Conservation (phyloP, 1,284 basidiomycete genomes). For the Coriolopsis trogii region DNA sequence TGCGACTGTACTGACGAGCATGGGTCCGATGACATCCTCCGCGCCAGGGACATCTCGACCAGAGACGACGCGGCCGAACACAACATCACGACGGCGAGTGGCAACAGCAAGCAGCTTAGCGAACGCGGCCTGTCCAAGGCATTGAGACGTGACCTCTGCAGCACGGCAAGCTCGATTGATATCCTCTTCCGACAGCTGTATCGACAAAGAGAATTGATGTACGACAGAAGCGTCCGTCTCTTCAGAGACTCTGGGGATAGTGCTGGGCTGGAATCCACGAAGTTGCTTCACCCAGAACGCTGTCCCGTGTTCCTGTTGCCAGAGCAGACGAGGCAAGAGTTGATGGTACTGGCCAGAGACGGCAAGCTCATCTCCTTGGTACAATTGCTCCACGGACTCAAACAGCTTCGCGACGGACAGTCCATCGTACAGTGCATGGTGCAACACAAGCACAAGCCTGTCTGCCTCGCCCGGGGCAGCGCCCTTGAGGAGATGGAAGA, state of each 20-base stretch:
- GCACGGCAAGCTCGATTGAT: slow-evolving; percentile 7
- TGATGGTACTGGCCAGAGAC: slow-evolving; percentile 38
- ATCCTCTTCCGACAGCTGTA: slow-evolving; percentile 3
- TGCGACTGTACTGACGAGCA: slow-evolving; percentile 43
- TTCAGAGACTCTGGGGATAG: slow-evolving; percentile 19
- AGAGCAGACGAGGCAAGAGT: slow-evolving; percentile 35
- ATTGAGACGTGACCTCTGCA: slow-evolving; percentile 38
- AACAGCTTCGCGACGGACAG: slow-evolving; percentile 44
- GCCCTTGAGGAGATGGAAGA: slow-evolving; percentile 31
- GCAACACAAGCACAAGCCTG: slow-evolving; percentile 45
- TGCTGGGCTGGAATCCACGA: slow-evolving; percentile 28
- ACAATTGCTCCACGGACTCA: slow-evolving; percentile 37
- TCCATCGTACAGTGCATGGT: slow-evolving; percentile 57
- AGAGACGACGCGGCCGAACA: slow-evolving; percentile 53
- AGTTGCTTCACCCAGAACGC: slow-evolving; percentile 44
- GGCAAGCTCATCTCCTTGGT: slow-evolving; percentile 29
- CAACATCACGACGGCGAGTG: slow-evolving; percentile 38
- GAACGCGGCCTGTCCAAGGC: slow-evolving; percentile 46
- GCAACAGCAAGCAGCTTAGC: slow-evolving; percentile 43
- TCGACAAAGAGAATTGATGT: slow-evolving; percentile 6
- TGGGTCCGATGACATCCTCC: slow-evolving; percentile 51
- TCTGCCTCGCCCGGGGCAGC: slow-evolving; percentile 12
- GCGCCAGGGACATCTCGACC: slow-evolving; percentile 45
- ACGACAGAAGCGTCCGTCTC: neutral
- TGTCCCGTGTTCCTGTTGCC: slow-evolving; percentile 43